Conservation (phyloP, 2,329 filamentous ascomycete genomes). For the Colletotrichum eremochloae region DNA sequence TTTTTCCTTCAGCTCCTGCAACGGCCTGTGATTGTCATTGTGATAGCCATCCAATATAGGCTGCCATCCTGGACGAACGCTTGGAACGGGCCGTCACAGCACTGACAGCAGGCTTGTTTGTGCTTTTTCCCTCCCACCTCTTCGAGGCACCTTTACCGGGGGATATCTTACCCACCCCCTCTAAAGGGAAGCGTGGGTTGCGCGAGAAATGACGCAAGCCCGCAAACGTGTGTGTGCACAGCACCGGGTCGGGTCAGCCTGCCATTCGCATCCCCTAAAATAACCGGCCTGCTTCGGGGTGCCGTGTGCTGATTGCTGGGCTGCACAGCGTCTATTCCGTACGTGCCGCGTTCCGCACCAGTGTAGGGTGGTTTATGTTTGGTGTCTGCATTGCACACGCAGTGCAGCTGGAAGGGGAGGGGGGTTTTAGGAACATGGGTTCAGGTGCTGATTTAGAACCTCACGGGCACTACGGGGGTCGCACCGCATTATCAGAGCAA, state of each 20-base stretch:
- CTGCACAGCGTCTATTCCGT: not conserved
- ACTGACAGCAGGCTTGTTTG: constrained; percentile 18
- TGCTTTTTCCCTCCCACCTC: not conserved
- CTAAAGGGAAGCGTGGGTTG: not conserved
- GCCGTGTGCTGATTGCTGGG: no score
- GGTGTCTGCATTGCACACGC: not conserved
- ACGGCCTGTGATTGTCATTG: not conserved
- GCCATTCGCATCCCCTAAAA: not conserved
- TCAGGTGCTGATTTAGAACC: not conserved
- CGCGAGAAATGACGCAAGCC: constrained; percentile 29
- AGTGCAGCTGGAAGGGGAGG: not conserved
- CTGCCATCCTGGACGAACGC: constrained; percentile 8
- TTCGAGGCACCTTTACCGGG: not conserved
- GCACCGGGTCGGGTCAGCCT: not conserved
- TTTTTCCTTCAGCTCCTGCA: not conserved
- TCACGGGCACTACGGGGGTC: not conserved
- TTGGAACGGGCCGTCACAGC: constrained; percentile 30
- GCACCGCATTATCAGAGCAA: not conserved
- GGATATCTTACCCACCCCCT: not conserved
- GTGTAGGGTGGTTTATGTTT: not conserved
- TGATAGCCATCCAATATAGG: no score
- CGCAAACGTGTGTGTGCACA: no score
- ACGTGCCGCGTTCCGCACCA: not conserved
- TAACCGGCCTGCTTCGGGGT: not conserved
- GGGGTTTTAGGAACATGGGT: no score